Percentiles rank a stretch among this genome's conserved stretches.
Evolutionary conservation across 2,329 filamentous ascomycete species (phyloP).

Genomic region (Dothideomycetidae sp.): DNA sequence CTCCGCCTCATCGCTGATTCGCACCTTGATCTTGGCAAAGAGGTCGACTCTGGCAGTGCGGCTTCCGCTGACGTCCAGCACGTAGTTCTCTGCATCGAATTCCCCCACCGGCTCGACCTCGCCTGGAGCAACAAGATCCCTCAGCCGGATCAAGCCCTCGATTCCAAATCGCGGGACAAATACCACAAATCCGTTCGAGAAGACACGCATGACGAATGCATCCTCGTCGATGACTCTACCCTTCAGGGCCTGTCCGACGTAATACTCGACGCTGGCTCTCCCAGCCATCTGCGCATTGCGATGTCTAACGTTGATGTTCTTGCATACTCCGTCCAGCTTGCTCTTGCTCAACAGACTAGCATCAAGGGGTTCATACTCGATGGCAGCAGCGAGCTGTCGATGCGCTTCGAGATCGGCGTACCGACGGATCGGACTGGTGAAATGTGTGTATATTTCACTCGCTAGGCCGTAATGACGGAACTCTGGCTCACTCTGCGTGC

Average conservation of each 20-base stretch:
- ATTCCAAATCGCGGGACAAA: slow-evolving; percentile 94
- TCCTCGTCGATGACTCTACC: slow-evolving; percentile 64
- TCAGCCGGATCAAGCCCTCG: slow-evolving; percentile 74
- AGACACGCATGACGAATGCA: slow-evolving; percentile 92
- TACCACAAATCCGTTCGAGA: slow-evolving; percentile 93
- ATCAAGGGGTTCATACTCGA: slow-evolving; percentile 81
- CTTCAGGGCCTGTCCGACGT: slow-evolving; percentile 91
- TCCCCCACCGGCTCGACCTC: slow-evolving; percentile 60
- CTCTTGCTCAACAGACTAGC: slow-evolving; percentile 65
- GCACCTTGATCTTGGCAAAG: slow-evolving; percentile 82
- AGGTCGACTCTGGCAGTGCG: slow-evolving; percentile 51
- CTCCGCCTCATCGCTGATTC: slow-evolving; percentile 85
- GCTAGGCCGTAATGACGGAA: slow-evolving; percentile 96
- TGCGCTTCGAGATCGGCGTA: slow-evolving; percentile 96
- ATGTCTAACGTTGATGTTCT: slow-evolving; percentile 95
- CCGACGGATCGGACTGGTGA: slow-evolving; percentile 90
- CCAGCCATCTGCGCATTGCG: slow-evolving; percentile 95
- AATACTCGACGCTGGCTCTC: slow-evolving; percentile 89
- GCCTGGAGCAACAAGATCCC: slow-evolving; percentile 50
- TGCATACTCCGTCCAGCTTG: slow-evolving; percentile 84
- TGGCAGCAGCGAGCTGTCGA: slow-evolving; percentile 85
- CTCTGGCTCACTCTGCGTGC: slow-evolving; percentile 81
- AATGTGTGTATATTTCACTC: slow-evolving; percentile 95
- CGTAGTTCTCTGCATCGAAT: slow-evolving; percentile 79
- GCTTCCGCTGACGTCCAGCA: slow-evolving; percentile 46